phyloP scores from a whole-genome alignment of 2,329 filamentous ascomycete species.

The Clarireedia paspali region DNA sequence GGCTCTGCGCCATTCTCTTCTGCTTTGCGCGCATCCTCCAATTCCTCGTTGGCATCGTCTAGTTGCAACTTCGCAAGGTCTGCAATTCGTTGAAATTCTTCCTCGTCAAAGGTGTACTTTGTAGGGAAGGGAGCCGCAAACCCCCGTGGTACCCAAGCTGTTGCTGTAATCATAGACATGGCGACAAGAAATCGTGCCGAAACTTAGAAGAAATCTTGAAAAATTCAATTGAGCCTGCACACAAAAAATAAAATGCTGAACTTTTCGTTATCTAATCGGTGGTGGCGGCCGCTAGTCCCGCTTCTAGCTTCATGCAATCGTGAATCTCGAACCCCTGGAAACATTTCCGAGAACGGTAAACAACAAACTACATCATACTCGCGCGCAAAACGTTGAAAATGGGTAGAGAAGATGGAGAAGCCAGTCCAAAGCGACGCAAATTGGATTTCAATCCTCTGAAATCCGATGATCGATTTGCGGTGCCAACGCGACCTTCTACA shows the following conservation, averaged over 20 bases:
- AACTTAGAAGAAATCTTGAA: background rate
- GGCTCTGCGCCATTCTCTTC: conserved; percentile 27
- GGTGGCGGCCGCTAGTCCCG: conserved; percentile 5
- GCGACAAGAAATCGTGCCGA: conserved; percentile 5
- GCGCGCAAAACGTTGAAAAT: conserved; percentile 24
- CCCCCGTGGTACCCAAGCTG: conserved; percentile 50
- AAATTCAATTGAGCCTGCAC: background rate
- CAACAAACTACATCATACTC: background rate
- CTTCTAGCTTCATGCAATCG: background rate
- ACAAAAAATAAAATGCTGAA: conserved; percentile 7
- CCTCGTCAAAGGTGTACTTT: conserved; percentile 51
- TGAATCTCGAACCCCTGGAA: background rate
- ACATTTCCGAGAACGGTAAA: background rate
- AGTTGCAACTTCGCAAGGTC: conserved; percentile 54
- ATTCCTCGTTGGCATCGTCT: conserved; percentile 83
- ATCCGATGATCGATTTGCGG: conserved; percentile 47
- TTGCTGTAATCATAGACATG: conserved; percentile 49
- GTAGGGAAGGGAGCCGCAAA: conserved; percentile 50
- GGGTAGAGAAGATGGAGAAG: conserved; percentile 32
- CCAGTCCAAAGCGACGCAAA: conserved; percentile 57
- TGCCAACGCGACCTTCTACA: conserved; percentile 22
- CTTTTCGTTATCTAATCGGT: conserved; percentile 8
- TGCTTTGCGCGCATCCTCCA: conserved; percentile 48
- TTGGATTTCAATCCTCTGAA: conserved; percentile 50
- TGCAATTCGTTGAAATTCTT: conserved; percentile 50